phyloP scores from a whole-genome alignment of 306 rosid genomes.

The Corylus heterophylla region DNA sequence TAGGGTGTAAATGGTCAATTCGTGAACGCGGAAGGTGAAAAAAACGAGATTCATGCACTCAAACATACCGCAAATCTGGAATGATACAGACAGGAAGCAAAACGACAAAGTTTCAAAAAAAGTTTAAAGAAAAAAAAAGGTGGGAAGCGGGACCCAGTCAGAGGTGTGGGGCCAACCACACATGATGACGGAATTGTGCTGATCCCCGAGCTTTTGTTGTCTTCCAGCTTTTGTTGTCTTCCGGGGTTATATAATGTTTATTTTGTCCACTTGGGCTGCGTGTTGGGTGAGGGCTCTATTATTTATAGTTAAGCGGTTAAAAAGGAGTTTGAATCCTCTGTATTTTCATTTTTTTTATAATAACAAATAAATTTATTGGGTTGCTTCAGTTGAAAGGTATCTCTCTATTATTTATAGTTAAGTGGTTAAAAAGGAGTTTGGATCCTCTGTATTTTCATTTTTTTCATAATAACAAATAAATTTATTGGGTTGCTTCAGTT shows the following conservation, averaged over 20 bases:
- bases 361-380: too few species aligned
- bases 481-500: too few species aligned
- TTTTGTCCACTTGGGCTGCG: too few species aligned
- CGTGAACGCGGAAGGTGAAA: too few species aligned
- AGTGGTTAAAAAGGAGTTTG: neutral
- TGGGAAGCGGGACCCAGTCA: neutral
- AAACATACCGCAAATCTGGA: neutral
- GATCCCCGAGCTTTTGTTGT: neutral
- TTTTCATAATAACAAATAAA: too few species aligned
- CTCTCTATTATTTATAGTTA: too few species aligned
- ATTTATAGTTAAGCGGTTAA: too few species aligned
- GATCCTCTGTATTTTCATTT: too few species aligned
- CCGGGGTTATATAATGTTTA: neutral
- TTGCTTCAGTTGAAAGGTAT: too few species aligned
- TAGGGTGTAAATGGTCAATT: neutral
- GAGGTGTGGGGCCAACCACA: neutral
- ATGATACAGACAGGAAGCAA: neutral
- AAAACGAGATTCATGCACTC: constrained; percentile 25
- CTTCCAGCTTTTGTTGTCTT: neutral
- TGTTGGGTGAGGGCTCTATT: too few species aligned
- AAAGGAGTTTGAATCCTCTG: too few species aligned
- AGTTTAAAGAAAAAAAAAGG: neutral
- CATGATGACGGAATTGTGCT: neutral
- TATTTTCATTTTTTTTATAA: too few species aligned
- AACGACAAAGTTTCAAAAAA: constrained; percentile 16